Evolutionary conservation across 2,329 filamentous ascomycete genomes (phyloP).

Genomic region (Fusarium incarnatum): DNA sequence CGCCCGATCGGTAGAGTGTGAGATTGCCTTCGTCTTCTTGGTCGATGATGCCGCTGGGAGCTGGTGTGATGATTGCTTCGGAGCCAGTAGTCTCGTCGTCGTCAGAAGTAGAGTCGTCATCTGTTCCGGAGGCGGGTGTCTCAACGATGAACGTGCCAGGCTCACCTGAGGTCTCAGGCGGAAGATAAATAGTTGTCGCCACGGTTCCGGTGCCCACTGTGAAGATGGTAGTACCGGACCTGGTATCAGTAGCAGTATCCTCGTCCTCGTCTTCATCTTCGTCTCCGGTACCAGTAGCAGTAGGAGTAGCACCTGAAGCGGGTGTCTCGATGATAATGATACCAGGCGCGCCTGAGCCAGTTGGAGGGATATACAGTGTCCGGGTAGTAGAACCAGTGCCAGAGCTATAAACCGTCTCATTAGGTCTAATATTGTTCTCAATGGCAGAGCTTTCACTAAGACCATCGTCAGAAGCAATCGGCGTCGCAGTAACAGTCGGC

Average conservation of each 20-base stretch:
- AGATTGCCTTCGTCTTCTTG: background rate
- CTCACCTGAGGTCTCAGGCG: background rate
- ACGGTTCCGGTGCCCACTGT: background rate
- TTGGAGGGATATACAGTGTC: constrained; percentile 6
- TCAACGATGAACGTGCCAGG: constrained; percentile 7
- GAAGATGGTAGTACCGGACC: constrained; percentile 5
- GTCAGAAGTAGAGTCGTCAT: background rate
- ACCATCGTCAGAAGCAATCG: background rate
- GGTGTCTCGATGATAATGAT: constrained; percentile 10
- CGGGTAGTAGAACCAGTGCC: background rate
- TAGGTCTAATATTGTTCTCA: background rate
- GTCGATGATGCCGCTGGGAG: background rate
- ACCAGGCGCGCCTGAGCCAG: background rate
- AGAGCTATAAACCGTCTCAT: background rate
- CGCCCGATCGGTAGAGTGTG: constrained; percentile 13
- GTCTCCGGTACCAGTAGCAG: background rate
- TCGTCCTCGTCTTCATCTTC: background rate
- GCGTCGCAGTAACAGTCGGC: background rate
- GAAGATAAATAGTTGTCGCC: background rate
- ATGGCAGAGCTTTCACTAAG: background rate
- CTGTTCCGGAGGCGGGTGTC: background rate
- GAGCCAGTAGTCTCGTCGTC: background rate
- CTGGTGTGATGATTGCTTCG: background rate
- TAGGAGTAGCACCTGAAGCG: rapidly evolving
- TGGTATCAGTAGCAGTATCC: rapidly evolving